These are phyloP conservation scores for Debaryomyces psychrophilus DNA, from an alignment of 1,139 yeast genomes.

Conservation along the genomic window DNA sequence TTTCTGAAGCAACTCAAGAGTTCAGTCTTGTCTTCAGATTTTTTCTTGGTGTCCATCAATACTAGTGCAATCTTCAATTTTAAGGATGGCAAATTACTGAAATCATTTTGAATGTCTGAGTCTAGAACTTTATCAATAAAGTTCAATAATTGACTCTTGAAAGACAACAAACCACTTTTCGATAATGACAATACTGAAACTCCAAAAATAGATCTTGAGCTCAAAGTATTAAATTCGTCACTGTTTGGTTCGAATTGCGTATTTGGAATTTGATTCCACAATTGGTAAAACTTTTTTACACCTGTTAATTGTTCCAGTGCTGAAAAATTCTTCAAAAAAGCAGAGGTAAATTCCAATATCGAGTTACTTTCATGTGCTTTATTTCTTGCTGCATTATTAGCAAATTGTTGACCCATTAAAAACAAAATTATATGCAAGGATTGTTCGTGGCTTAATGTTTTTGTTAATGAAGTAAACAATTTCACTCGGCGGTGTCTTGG, in stretches of 20 bases:
- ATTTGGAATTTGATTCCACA: conserved; percentile 57
- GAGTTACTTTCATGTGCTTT: conserved; percentile 67
- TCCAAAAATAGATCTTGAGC: conserved; percentile 65
- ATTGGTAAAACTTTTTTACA: conserved; percentile 53
- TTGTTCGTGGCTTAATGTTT: conserved; percentile 69
- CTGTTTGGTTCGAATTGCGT: conserved; percentile 41
- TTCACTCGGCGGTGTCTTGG: conserved; percentile 95
- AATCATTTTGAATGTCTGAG: conserved; percentile 42
- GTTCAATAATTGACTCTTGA: conserved; percentile 56
- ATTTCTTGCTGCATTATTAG: conserved; percentile 53
- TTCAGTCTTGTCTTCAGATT: conserved; percentile 26
- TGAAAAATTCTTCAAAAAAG: conserved; percentile 67
- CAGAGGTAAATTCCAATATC: conserved; percentile 68
- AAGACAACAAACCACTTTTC: conserved; percentile 48
- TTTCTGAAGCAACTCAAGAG: conserved; percentile 49
- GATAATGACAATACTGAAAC: conserved; percentile 57
- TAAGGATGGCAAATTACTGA: conserved; percentile 43
- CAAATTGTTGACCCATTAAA: conserved; percentile 78
- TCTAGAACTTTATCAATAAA: conserved; percentile 50
- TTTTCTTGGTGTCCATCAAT: conserved; percentile 50
- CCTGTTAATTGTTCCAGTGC: conserved; percentile 72
- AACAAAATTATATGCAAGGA: conserved; percentile 76
- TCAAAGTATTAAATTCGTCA: conserved; percentile 40
- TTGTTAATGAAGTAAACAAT: conserved; percentile 75
- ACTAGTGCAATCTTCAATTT: conserved; percentile 62